Base-by-base conservation (phyloP, 2,329 filamentous ascomycete genomes). In the Paraconiothyrium brasiliense region DNA sequence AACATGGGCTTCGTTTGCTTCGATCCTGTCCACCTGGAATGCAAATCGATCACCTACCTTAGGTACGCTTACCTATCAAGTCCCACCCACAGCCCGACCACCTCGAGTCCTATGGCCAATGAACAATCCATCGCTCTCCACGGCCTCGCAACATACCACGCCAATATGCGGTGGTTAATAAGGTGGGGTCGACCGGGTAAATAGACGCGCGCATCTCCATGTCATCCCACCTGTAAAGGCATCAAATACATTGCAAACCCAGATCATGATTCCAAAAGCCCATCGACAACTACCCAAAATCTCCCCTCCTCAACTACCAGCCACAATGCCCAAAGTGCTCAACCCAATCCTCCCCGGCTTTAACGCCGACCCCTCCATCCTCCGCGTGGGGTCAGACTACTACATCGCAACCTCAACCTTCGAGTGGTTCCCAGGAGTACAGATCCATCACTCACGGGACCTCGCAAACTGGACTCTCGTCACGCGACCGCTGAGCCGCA, bases 401-500 rank as follows among this genome's bases (percentile, higher is more conserved):
- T 89, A 85, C 71, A 81, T 89, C 32, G 84, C 84, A 41, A 89
- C 86, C 4, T 89, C 87, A 0, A 86, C 85, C 0, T 89, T 90
- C 60, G 87, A 89, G 71, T 87, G 83, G 71, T 89, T 87, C 62
- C 87, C 87, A 0, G 86, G 86, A 4, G 83, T 84, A n/a, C 84
- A 86, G 14, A 86, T 90, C 59, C 88, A 89, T 67, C 82, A 86
- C 30, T 87, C 84, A 22, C 84, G 76, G 9, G 82, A 86, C 63
- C 78, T 87, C 11, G 72, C 85, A 9, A 81, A 83, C 46, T 87
- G 85, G 84, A 76, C 76, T 6, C 79, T 86, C n/a, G 83, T 86
- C 48, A 82, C 81, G 4, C 82, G 86, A 64, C 85, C 83, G 1
- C 76, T 87, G 52, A 86, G 76, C 11, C 78, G 84, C 37, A 80